Percentiles rank a stretch among this genome's conserved stretches.
These are phyloP conservation scores for Earliella scabrosa DNA, from an alignment of 1,284 basidiomycete genomes.

Conservation along the genomic window DNA sequence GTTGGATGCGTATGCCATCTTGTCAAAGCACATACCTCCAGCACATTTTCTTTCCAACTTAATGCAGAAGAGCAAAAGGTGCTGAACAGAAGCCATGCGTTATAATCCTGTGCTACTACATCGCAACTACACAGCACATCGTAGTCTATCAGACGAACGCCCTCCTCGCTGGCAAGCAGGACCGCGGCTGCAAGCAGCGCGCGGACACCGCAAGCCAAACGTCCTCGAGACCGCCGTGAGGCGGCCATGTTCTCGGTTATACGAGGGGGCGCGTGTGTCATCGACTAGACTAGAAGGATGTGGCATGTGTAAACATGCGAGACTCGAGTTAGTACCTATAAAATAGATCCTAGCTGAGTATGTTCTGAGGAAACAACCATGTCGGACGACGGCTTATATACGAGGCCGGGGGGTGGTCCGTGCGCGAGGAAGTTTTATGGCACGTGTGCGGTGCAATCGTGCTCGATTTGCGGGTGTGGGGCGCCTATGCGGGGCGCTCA, in stretches of 20 bases:
- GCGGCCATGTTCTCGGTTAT: conserved; percentile 73
- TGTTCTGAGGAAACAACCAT: conserved; percentile 62
- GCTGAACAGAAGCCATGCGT: no score
- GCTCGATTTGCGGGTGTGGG: no score
- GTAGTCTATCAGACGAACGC: conserved; percentile 81
- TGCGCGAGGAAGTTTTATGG: conserved; percentile 23
- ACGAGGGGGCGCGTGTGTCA: conserved; percentile 74
- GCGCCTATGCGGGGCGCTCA: no score
- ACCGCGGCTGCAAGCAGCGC: conserved; percentile 44
- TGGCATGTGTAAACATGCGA: conserved; percentile 87
- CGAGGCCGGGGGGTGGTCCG: conserved; percentile 23
- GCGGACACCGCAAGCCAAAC: conserved; percentile 56
- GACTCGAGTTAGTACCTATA: conserved; percentile 89
- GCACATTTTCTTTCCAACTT: no score
- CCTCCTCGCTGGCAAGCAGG: conserved; percentile 60
- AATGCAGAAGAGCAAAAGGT: background rate
- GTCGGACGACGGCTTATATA: conserved; percentile 41
- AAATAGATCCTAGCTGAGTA: conserved; percentile 90
- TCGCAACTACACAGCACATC: background rate
- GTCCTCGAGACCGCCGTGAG: conserved; percentile 66
- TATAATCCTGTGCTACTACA: no score
- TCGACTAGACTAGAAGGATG: conserved; percentile 81
- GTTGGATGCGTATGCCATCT: background rate
- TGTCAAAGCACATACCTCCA: no score
- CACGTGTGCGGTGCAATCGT: no score